Evolutionary conservation across 257 asterid genomes (phyloP).

Genomic region (Verbena officinalis): DNA sequence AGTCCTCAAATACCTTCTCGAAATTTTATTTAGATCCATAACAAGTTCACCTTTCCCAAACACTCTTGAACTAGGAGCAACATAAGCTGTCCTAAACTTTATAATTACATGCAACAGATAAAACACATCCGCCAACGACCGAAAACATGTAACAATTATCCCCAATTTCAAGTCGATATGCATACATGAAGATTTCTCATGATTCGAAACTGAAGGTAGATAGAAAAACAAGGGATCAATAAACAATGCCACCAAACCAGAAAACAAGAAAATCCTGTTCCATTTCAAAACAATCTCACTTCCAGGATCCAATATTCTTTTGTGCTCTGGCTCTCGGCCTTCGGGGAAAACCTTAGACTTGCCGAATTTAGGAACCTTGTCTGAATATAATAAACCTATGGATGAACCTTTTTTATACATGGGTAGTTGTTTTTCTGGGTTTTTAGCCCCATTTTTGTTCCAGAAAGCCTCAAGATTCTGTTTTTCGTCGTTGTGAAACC

Average conservation of each 20-base stretch:
- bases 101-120: slow-evolving; percentile 46
- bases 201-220: slow-evolving; percentile 47
- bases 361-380: slow-evolving; percentile 42
- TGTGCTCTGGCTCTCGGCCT: slow-evolving; percentile 39
- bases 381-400: slow-evolving; percentile 41
- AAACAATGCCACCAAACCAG: slow-evolving; percentile 57
- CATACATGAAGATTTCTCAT: slow-evolving; percentile 50
- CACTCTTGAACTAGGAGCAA: slow-evolving; percentile 64
- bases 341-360: slow-evolving; percentile 53
- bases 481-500: slow-evolving; percentile 50
- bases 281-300: slow-evolving; percentile 57
- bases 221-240: slow-evolving; percentile 64
- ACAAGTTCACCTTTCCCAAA: slow-evolving; percentile 76
- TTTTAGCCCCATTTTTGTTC: slow-evolving; percentile 39
- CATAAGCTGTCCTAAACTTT: slow-evolving; percentile 60
- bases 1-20: slow-evolving; percentile 46
- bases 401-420: slow-evolving; percentile 28
- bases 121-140: slow-evolving; percentile 56
- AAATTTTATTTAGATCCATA: slow-evolving; percentile 50
- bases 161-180: slow-evolving; percentile 52
- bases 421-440: slow-evolving; percentile 37
- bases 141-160: slow-evolving; percentile 50
- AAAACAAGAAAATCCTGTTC: slow-evolving; percentile 55
- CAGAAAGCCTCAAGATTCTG: slow-evolving; percentile 39
- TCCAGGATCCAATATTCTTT: slow-evolving; percentile 53